These are phyloP conservation scores for Balakata baccata DNA, from an alignment of 345 rosid species.

Conservation along the genomic window DNA sequence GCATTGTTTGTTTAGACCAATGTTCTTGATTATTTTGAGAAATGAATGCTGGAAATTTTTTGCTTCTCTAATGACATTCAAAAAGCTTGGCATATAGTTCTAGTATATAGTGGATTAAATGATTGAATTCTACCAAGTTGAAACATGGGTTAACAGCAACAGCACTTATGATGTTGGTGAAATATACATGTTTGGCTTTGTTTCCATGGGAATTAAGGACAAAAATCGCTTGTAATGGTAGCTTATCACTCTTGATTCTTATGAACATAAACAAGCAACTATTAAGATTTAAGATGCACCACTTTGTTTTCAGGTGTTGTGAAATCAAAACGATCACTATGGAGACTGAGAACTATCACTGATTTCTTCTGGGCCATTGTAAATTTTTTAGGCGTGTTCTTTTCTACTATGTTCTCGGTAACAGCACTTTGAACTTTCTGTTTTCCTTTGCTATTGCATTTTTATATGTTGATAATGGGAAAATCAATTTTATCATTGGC, in stretches of 20 bases:
- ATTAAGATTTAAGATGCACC: not conserved
- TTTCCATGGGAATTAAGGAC: not conserved
- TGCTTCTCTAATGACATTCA: not conserved
- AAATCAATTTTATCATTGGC: conserved; percentile 1
- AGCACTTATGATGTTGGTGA: not conserved
- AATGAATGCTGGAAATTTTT: not conserved
- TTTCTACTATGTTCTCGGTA: conserved; percentile 75
- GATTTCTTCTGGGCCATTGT: conserved; percentile 71
- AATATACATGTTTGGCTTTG: not conserved
- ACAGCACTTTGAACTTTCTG: not conserved
- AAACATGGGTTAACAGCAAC: not conserved
- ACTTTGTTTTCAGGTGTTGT: conserved; percentile 38
- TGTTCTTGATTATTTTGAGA: not conserved
- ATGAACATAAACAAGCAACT: not conserved
- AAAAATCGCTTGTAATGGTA: not conserved
- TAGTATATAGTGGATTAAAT: not conserved
- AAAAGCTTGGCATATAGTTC: not conserved
- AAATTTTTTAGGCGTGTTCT: conserved; percentile 56
- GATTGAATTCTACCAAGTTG: not conserved
- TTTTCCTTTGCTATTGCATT: not conserved
- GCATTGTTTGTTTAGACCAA: not conserved
- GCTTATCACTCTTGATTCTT: not conserved
- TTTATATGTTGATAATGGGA: not conserved
- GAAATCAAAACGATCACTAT: conserved; percentile 54
- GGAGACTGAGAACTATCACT: conserved; percentile 62